These are phyloP conservation scores for Neonectria faginata DNA, from an alignment of 2,329 filamentous ascomycete species.

Conservation along the genomic window DNA sequence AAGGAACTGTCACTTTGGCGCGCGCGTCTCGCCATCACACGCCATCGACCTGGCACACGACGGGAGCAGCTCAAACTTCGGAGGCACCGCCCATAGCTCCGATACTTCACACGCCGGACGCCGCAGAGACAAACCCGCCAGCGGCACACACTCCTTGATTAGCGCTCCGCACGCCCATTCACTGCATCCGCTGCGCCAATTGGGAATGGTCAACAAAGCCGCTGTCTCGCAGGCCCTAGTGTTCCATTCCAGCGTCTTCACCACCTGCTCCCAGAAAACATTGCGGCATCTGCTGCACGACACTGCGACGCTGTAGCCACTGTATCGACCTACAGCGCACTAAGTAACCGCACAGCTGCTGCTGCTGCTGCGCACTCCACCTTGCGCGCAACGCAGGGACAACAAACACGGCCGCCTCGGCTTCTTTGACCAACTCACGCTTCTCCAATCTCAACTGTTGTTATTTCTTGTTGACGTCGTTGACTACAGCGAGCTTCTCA, in stretches of 20 bases:
- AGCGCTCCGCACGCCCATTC: not conserved
- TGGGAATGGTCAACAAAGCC: conserved; percentile 43
- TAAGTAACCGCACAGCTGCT: not conserved
- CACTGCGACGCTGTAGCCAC: conserved; percentile 4
- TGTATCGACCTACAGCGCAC: conserved; percentile 24
- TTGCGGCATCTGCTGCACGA: conserved; percentile 6
- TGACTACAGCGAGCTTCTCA: not conserved
- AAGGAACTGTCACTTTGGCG: conserved; percentile 20
- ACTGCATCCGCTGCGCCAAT: conserved; percentile 23
- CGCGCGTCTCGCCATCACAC: conserved; percentile 27
- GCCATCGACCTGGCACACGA: conserved; percentile 12
- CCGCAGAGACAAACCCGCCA: conserved; percentile 17
- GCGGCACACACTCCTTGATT: conserved; percentile 18
- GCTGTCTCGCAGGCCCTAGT: conserved; percentile 38
- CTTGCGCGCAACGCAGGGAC: conserved; percentile 34
- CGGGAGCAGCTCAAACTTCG: conserved; percentile 4
- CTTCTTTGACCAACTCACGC: conserved; percentile 2
- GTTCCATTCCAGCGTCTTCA: conserved; percentile 39
- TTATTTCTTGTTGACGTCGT: conserved; percentile 14
- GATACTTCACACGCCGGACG: conserved; percentile 23
- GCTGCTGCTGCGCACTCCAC: conserved; percentile 24
- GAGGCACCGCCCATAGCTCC: conserved; percentile 4
- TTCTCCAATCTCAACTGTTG: conserved; percentile 6
- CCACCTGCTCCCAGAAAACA: not conserved
- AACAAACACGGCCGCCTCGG: conserved; percentile 35